Evolutionary conservation across 768 basidiomycete genomes (phyloP), one percentile per base, ranked within the genome.

Genomic region (Serendipita sp.): DNA sequence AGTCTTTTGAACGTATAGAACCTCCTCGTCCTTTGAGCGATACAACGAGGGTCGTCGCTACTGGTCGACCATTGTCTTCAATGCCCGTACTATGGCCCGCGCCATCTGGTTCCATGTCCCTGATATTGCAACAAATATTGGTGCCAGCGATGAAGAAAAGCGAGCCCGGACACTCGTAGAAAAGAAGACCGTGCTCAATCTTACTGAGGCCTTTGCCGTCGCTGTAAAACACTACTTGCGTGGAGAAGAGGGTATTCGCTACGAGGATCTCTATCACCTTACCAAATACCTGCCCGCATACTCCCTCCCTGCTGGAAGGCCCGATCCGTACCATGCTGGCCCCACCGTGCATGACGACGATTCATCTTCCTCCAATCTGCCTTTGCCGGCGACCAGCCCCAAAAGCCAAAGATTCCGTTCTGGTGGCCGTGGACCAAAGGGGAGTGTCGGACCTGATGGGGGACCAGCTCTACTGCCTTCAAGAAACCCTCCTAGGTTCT

Each of bases 221-320:
- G 78, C 86, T 2, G 75, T 85, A 16, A 87, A 87, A 72, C 86
- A 86, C 71, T 88, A 86, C 70, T 74, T 86, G 16, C 78, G 86
- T 45, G 84, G 83, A 3, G 78, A 79, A 70, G 78, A 78, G 62
- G 74, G 74, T 16, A 67, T 64, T 16, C 48, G 56, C 18, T 67
- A 68, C 54, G 54, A 74, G 71, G 66, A 71, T 68, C 67, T 76
- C 70, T 86, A 85, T 73, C 79, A 85, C 67, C 79, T 84, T 48
- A 82, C 86, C 70, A 88, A 86, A 70, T 86, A 83, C 71, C 78
- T 89, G n/a, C 86, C 86, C 2, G 75, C 81, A 0, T 71, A 70
- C 51, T 63, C 64, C 13, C 68, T 70, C 13, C 69, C 69, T 1
- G 58, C 58, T 46, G 68, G 69, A 16, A 24, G 65, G 3, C 66